These are phyloP conservation scores for Ceratorhiza oryzae-sativae DNA, from an alignment of 1,284 basidiomycete genomes.

Conservation along the genomic window DNA sequence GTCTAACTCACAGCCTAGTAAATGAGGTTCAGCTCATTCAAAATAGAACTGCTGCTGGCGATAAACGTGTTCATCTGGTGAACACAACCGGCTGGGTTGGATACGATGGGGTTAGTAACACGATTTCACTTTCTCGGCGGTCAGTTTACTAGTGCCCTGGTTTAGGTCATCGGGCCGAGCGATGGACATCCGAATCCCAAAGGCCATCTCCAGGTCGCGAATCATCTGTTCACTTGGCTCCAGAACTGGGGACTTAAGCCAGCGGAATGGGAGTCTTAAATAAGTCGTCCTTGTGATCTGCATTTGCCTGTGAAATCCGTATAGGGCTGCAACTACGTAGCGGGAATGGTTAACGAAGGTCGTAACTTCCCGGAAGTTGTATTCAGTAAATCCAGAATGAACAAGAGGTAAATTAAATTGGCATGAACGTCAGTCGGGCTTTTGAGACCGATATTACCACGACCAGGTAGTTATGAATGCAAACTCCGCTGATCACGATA, in stretches of 20 bases:
- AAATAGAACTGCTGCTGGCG: conserved; percentile 53
- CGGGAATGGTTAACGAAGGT: too few relatives aligned
- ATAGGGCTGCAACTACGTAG: too few relatives aligned
- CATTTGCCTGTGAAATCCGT: too few relatives aligned
- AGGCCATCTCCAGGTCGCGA: conserved; percentile 60
- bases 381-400: too few relatives aligned
- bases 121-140: not conserved
- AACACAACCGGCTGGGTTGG: conserved; percentile 67
- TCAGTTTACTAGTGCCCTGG: not conserved
- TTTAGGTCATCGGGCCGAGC: conserved; percentile 51
- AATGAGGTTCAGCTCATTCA: not conserved
- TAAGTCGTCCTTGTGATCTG: too few relatives aligned
- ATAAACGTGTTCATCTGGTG: conserved; percentile 61
- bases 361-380: too few relatives aligned
- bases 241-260: conserved; percentile 56
- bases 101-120: conserved; percentile 54
- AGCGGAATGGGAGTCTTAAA: conserved; percentile 44
- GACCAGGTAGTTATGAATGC: too few relatives aligned
- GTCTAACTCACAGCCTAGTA: conserved; percentile 33
- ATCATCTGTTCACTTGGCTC: conserved; percentile 56
- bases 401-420: too few relatives aligned
- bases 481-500: too few relatives aligned
- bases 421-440: too few relatives aligned
- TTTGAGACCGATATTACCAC: too few relatives aligned
- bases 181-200: conserved; percentile 60